A percentile compares a stretch with the other conserved stretches of the same genome.
These are phyloP conservation scores for Heterobasidion parviporum DNA, from an alignment of 1,284 basidiomycete species.

Conservation along the genomic window DNA sequence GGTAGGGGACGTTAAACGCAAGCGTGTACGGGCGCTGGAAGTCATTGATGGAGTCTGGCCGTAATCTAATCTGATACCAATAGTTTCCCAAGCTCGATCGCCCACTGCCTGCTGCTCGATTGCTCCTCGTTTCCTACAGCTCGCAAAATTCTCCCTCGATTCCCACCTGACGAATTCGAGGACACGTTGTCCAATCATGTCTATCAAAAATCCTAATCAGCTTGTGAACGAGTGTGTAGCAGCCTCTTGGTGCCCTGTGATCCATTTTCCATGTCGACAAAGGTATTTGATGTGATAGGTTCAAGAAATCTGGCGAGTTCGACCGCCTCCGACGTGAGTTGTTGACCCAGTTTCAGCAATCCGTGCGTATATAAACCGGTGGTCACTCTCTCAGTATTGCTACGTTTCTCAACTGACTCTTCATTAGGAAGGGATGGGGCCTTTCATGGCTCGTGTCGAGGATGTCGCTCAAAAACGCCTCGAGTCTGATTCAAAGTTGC, in stretches of 20 bases:
- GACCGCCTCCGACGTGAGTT: constrained; percentile 63
- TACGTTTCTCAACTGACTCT: neutral
- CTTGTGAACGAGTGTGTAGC: neutral
- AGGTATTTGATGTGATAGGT: constrained; percentile 29
- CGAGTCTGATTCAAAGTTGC: constrained; percentile 42
- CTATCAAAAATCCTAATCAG: neutral
- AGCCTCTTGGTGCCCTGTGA: neutral
- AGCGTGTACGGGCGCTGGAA: too few relatives aligned
- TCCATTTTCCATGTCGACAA: neutral
- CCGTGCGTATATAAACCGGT: constrained; percentile 34
- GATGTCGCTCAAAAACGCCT: constrained; percentile 53
- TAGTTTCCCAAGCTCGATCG: neutral
- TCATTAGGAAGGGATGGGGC: constrained; percentile 40
- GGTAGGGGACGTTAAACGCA: neutral
- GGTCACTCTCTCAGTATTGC: neutral
- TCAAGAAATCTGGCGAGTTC: constrained; percentile 75
- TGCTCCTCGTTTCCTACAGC: neutral
- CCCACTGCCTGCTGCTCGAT: neutral
- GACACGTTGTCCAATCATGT: neutral
- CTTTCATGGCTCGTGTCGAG: constrained; percentile 49
- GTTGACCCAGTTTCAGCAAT: constrained; percentile 51
- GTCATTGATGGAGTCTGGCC: too few relatives aligned
- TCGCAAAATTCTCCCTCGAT: neutral
- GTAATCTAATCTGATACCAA: too few relatives aligned
- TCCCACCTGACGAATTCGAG: neutral